Base-by-base conservation (phyloP, 139 green algal genomes). In the Astrephomene gubernaculifera region DNA sequence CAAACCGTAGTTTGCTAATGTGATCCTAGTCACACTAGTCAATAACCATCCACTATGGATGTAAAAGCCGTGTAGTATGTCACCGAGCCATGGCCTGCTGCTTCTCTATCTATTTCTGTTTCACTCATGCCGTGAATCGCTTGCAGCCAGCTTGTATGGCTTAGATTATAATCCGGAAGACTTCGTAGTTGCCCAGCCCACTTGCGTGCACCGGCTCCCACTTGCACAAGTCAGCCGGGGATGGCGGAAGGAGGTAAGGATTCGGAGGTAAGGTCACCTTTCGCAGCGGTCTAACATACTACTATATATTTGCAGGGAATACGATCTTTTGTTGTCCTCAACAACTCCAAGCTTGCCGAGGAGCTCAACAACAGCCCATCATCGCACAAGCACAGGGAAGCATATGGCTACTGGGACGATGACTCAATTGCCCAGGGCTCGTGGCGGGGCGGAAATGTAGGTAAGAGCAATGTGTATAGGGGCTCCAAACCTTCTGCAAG, bases 351-450 rank as follows among this genome's bases (percentile, higher is more conserved):
- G 24, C 79, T 85, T 33, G 79, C 39, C 7, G 39, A 65, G 2
- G n/a, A 75, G 14, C 64, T 85, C 2, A 85, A 85, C 14, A 39
- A 29, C 6, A 64, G 76, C 24, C 17, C 63, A 9, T 12, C 22
- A 4, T 49, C 44, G 0, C 9, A 19, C 0, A 9, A 36, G 8
- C 4, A 75, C 63, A 0, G 6, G 1, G 79, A 85, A 10, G 10
- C 43, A 7, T 85, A 41, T 14, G 79, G 63, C 22, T 85, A 74
- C 64, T 85, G 44, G 44, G 79, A 85, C 44, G 79, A 85, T 44
- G 79, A 85, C 79, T 45, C 33, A n/a, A 2, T 63, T 3, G 79
- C 1, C 0, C 5, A 4, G 4, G 63, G 45, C 33, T 44, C 79
- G 2, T 85, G 79, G 79, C 43, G 79, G 1, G 79, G 64, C 0